Conservation (phyloP, 805 yeast genomes). For the Yamadazyma sp. region DNA sequence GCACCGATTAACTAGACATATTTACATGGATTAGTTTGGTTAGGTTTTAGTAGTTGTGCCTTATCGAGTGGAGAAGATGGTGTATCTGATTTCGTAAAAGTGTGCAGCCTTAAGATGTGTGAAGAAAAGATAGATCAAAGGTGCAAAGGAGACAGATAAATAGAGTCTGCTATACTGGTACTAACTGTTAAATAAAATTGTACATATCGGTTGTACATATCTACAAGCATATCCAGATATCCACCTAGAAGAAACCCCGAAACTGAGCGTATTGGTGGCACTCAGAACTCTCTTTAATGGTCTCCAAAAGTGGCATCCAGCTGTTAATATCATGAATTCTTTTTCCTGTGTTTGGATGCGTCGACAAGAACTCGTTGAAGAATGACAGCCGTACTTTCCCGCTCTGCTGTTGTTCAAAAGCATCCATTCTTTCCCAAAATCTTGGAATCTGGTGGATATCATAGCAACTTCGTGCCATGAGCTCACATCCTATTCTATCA, state of each 20-base stretch:
- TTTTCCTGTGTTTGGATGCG: constrained; percentile 84
- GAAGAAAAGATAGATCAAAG: too few species aligned
- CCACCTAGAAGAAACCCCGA: constrained; percentile 7
- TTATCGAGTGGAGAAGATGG: too few species aligned
- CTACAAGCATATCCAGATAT: too few species aligned
- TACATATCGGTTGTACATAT: too few species aligned
- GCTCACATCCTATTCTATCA: constrained; percentile 87
- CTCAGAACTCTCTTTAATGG: constrained; percentile 30
- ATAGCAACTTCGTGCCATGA: constrained; percentile 89
- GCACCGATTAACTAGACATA: too few species aligned
- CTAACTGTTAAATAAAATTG: too few species aligned
- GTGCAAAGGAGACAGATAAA: too few species aligned
- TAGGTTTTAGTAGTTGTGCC: too few species aligned
- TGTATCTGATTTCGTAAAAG: too few species aligned
- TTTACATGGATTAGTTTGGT: too few species aligned
- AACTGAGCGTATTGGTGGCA: constrained; percentile 15
- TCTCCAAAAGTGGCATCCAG: constrained; percentile 65
- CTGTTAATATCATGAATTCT: constrained; percentile 65
- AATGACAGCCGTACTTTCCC: constrained; percentile 24
- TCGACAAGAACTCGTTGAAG: constrained; percentile 66
- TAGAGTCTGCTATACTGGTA: too few species aligned
- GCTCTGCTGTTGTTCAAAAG: constrained; percentile 41
- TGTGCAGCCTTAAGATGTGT: too few species aligned
- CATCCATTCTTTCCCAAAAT: constrained; percentile 82
- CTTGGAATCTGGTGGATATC: constrained; percentile 70